phyloP scores from a whole-genome alignment of 495 filamentous ascomycete genomes.

The Copromyces sp. region DNA sequence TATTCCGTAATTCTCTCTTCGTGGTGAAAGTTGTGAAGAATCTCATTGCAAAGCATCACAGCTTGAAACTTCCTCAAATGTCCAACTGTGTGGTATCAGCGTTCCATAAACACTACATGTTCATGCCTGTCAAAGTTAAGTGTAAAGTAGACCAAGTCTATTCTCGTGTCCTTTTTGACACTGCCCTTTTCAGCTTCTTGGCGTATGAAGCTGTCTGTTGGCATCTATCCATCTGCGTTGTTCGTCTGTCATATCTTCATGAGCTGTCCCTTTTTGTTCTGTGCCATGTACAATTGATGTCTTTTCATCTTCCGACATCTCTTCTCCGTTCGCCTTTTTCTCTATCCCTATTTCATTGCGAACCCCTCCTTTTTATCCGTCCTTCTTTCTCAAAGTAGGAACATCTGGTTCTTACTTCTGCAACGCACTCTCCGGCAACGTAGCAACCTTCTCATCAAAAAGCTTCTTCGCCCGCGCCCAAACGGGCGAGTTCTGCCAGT shows the following conservation, averaged over 20 bases:
- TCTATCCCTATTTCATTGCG: neutral
- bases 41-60: neutral
- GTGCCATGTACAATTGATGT: neutral
- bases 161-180: neutral
- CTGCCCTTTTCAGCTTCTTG: neutral
- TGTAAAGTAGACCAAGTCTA: neutral
- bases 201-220: neutral
- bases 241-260: neutral
- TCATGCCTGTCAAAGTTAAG: neutral
- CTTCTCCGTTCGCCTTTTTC: neutral
- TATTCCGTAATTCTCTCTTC: too few relatives aligned
- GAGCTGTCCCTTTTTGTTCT: neutral
- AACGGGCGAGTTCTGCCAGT: slow-evolving; percentile 59
- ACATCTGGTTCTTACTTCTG: slow-evolving; percentile 15
- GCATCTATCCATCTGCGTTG: neutral
- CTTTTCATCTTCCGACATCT: neutral
- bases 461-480: slow-evolving; percentile 78
- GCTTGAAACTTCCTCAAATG: neutral
- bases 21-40: neutral
- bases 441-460: slow-evolving; percentile 75
- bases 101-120: neutral
- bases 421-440: slow-evolving; percentile 46
- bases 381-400: neutral
- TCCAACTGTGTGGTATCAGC: neutral
- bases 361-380: neutral